These are phyloP conservation scores for Leccinum subtestaceum DNA, from an alignment of 768 basidiomycete genomes.

Conservation along the genomic window DNA sequence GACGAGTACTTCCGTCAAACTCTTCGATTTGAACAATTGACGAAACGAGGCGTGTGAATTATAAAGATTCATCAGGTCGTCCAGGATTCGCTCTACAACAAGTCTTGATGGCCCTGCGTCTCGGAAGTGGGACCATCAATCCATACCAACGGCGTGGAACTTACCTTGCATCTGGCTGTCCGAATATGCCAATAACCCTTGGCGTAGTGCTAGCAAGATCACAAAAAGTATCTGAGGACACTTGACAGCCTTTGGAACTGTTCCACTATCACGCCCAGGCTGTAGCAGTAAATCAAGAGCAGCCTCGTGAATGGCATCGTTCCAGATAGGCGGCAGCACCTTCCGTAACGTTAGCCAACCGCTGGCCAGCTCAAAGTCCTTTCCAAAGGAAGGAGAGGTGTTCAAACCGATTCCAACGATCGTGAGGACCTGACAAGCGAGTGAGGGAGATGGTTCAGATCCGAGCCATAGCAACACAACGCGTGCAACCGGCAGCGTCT, in stretches of 20 bases:
- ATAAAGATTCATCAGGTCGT: constrained; percentile 69
- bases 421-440: constrained; percentile 4
- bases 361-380: constrained; percentile 81
- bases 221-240: constrained; percentile 73
- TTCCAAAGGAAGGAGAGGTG: constrained; percentile 59
- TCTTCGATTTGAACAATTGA: constrained; percentile 69
- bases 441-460: too few relatives aligned
- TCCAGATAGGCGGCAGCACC: constrained; percentile 70
- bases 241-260: constrained; percentile 33
- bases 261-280: constrained; percentile 16
- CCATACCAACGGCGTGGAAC: too few relatives aligned
- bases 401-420: constrained; percentile 57
- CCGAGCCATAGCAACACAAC: too few relatives aligned
- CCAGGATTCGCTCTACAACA: constrained; percentile 42
- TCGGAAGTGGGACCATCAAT: background rate
- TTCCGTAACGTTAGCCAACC: constrained; percentile 79
- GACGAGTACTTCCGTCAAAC: constrained; percentile 63
- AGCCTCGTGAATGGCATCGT: constrained; percentile 58
- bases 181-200: constrained; percentile 43
- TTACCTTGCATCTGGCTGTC: constrained; percentile 20
- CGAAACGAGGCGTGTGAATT: constrained; percentile 63
- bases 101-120: constrained; percentile 22
- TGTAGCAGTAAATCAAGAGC: constrained; percentile 72
- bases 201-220: constrained; percentile 66
- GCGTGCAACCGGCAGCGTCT: too few relatives aligned